Percentiles rank a stretch among this genome's conserved stretches.
phyloP scores from a whole-genome alignment of 257 asterid genomes.

The Solanum etuberosum region DNA sequence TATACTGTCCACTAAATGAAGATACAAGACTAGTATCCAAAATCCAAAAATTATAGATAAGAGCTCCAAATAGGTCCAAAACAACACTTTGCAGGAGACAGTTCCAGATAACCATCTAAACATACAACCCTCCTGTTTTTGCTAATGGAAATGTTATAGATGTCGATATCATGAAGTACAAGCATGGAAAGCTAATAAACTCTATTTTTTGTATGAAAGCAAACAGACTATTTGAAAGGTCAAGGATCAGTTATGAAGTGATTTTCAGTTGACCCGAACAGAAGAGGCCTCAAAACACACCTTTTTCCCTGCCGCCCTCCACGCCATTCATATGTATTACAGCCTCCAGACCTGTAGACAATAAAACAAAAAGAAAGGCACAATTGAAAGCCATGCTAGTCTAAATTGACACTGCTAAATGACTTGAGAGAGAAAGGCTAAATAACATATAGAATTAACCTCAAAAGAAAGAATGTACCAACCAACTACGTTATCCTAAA shows the following conservation, averaged over 20 bases:
- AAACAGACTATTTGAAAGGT: background rate
- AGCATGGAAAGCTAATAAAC: background rate
- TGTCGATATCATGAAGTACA: background rate
- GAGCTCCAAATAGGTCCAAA: background rate
- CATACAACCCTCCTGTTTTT: background rate
- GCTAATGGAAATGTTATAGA: background rate
- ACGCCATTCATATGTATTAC: slow-evolving; percentile 53
- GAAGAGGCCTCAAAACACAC: slow-evolving; percentile 12
- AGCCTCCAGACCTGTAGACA: slow-evolving; percentile 12
- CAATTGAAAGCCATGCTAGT: background rate
- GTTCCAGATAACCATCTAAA: background rate
- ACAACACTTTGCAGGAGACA: background rate
- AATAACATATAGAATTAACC: background rate
- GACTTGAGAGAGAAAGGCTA: background rate
- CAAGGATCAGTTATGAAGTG: background rate
- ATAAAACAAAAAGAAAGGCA: background rate
- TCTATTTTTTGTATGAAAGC: background rate
- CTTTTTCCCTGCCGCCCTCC: slow-evolving; percentile 56
- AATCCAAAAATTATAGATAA: background rate
- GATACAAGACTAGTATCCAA: background rate
- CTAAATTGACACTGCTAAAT: background rate
- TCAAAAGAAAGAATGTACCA: background rate
- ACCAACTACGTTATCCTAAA: background rate
- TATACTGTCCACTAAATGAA: background rate
- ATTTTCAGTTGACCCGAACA: background rate